Base-by-base conservation (phyloP, 371 early-diverging fungal species). In the Gilbertella persicaria region DNA sequence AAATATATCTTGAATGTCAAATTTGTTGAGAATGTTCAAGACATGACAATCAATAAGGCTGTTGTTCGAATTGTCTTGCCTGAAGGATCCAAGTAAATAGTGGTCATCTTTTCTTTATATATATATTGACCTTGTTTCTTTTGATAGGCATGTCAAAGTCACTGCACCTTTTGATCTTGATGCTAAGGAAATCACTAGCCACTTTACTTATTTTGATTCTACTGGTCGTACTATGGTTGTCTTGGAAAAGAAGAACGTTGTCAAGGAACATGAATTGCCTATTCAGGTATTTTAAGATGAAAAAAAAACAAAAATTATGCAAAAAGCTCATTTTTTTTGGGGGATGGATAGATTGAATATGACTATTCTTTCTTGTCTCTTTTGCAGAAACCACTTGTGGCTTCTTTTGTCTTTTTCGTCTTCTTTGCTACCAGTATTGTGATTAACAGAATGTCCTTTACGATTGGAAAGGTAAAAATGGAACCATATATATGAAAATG, bases 61-160 rank as follows among this genome's bases (percentile, higher is more conserved):
- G 69, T 77, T 42, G 60, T 97, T 20, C 82, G 75, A 5, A 66
- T 96, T 16, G 83, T 93, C 43, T 76, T 98, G 30, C 99, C 99
- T 3, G 97, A 98, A 63, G 98, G 99, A 30, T 91, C 96, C 0
- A 69, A 56, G 87, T 91, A 86, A 66, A 82, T 78, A 7, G n/a
- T n/a, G n/a, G n/a, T n/a, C n/a, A n/a, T n/a, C n/a, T 23, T 17
- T 26, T 13, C n/a, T 19, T 20, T 24, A 13, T 54, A 14, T 37
- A 16, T 3, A n/a, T 36, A 17, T 14, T 6, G 36, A 25, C 9
- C 19, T 40, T 47, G n/a, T 2, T 36, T 33, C 16, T 6, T 47
- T 4, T 17, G 16, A 43, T 49, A 80, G 80, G 14, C 68, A 87
- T 62, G 73, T 89, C 40, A 63, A 87, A 58, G 76, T 91, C 0